A percentile compares a stretch with the other conserved stretches of the same genome.
These are phyloP conservation scores for Clonostachys rhizophaga DNA, from an alignment of 2,329 filamentous ascomycete species.

Conservation along the genomic window DNA sequence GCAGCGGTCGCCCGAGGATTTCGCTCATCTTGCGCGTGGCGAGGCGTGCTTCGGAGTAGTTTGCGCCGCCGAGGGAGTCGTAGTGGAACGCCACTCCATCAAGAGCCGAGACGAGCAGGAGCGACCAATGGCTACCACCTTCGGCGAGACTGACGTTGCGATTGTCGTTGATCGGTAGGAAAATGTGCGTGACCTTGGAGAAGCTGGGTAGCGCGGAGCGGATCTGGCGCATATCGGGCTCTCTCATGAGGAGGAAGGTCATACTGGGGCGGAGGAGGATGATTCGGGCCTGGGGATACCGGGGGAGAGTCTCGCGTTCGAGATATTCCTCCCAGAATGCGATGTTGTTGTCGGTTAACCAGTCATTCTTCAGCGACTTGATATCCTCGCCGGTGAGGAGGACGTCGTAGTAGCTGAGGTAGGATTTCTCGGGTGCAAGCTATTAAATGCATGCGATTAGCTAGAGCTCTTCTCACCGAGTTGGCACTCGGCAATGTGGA, in stretches of 20 bases:
- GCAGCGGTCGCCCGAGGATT: slow-evolving; percentile 62
- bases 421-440: slow-evolving; percentile 23
- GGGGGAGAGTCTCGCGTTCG: slow-evolving; percentile 79
- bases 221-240: slow-evolving; percentile 48
- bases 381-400: slow-evolving; percentile 79
- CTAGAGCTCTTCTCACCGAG: slow-evolving; percentile 36
- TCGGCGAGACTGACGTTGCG: slow-evolving; percentile 73
- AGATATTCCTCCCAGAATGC: slow-evolving; percentile 98
- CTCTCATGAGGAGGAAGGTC: slow-evolving; percentile 86
- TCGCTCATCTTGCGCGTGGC: slow-evolving; percentile 65
- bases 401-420: slow-evolving; percentile 36
- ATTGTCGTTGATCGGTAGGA: slow-evolving; percentile 92
- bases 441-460: too few relatives aligned
- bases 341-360: slow-evolving; percentile 97
- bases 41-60: slow-evolving; percentile 67
- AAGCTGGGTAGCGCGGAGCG: slow-evolving; percentile 77
- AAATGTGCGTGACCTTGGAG: slow-evolving; percentile 78
- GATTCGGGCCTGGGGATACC: slow-evolving; percentile 80
- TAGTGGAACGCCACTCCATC: slow-evolving; percentile 96
- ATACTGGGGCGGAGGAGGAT: slow-evolving; percentile 88
- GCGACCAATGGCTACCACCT: slow-evolving; percentile 90
- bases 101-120: slow-evolving; percentile 82
- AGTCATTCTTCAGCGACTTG: slow-evolving; percentile 83
- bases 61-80: slow-evolving; percentile 75
- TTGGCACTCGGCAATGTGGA: slow-evolving; percentile 2